Base-by-base conservation (phyloP, 331 rosid genomes). In the Phaseolus coccineus region DNA sequence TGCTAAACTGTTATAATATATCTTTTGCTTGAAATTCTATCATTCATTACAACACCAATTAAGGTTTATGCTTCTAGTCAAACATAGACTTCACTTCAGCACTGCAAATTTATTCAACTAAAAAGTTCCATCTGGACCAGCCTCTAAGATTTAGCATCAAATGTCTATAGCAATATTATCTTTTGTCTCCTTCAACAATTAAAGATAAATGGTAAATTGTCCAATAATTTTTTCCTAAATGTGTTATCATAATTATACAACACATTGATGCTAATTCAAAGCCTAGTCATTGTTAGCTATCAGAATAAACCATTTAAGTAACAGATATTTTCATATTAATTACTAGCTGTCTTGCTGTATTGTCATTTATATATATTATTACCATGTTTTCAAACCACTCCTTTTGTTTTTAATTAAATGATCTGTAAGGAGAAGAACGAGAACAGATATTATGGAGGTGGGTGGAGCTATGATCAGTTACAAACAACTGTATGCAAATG, bases 401-500 rank as follows among this genome's bases (percentile, higher is more conserved):
- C 0, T 69, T 40, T 42, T 24, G 8, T 19, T 66, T 4, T 67
- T 27, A 25, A 27, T 58, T 11, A 42, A 40, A 22, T 24, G 53
- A 42, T 10, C 25, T 40, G 51, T 40, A 40, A 66, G 33, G n/a
- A 27, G 22, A 33, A 35, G 25, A 62, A 31, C 44, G 44, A 62
- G 12, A 31, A 30, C 0, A 14, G 1, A 51, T 9, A 39, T 6
- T 28, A 33, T 14, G 13, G 4, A 27, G 22, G 73, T 46, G 12
- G 76, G 46, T 48, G 58, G 3, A 31, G 39, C 19, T 33, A 33
- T 35, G 24, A 37, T 56, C 51, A 62, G 11, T 19, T 63, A 8
- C 67, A 35, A 52, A 8, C 67, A 35, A 52, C 66, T 50, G 59
- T 53, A 66, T 25, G 9, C 46, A 76, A 69, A 69, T 58, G 27